phyloP scores from a whole-genome alignment of 805 yeast species.

The Wickerhamomyces rabaulensis region DNA sequence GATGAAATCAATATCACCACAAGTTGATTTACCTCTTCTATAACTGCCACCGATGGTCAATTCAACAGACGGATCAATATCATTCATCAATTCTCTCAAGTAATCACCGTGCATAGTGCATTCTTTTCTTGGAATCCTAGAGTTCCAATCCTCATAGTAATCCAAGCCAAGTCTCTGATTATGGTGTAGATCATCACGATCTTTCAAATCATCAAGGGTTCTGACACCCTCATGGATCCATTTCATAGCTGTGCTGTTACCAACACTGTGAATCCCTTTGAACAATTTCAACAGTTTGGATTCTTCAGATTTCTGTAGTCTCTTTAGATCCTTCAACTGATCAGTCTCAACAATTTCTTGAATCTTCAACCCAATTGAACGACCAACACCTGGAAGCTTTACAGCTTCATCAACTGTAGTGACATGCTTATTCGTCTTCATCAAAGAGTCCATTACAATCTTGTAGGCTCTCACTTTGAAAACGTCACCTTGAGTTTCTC shows the following conservation, averaged over 20 bases:
- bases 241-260: constrained; percentile 33
- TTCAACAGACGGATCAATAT: constrained; percentile 31
- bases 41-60: constrained; percentile 46
- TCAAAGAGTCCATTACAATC: constrained; percentile 36
- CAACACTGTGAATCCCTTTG: constrained; percentile 45
- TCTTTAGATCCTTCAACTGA: constrained; percentile 18
- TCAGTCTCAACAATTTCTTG: constrained; percentile 41
- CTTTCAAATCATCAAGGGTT: constrained; percentile 33
- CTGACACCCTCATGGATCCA: constrained; percentile 36
- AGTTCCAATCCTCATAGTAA: constrained; percentile 42
- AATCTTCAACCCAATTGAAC: constrained; percentile 36
- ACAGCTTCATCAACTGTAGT: constrained; percentile 33
- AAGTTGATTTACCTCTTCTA: constrained; percentile 38
- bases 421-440: constrained; percentile 26
- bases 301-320: constrained; percentile 21
- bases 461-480: constrained; percentile 38
- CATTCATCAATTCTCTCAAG: constrained; percentile 22
- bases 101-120: constrained; percentile 35
- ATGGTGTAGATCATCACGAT: constrained; percentile 24
- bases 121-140: constrained; percentile 40
- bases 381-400: constrained; percentile 36
- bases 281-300: constrained; percentile 27
- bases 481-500: constrained; percentile 26
- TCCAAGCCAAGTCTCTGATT: constrained; percentile 36
- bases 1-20: constrained; percentile 52